Percentiles rank a stretch among this genome's conserved stretches.
phyloP scores from a whole-genome alignment of 129 eudicot species.

The Pulicaria dysenterica region DNA sequence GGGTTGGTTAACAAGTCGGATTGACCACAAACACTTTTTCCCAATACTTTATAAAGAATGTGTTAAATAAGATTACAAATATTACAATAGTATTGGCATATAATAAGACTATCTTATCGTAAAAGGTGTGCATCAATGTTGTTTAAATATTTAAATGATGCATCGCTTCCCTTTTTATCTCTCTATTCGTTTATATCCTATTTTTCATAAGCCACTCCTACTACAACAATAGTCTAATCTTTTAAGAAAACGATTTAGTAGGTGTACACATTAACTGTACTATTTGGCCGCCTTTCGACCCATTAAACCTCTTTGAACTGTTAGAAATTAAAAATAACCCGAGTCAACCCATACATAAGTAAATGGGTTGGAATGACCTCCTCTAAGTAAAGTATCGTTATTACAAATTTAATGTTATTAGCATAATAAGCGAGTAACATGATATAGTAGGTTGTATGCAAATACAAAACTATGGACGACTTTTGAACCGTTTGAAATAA shows the following conservation, averaged over 20 bases:
- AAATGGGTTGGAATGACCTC: background rate
- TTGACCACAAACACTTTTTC: background rate
- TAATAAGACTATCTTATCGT: too few relatives aligned
- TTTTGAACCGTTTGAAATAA: background rate
- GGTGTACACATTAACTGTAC: background rate
- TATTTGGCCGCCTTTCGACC: background rate
- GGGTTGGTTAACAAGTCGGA: background rate
- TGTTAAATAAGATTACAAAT: background rate
- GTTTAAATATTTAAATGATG: too few relatives aligned
- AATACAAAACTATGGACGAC: background rate
- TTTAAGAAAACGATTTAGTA: background rate
- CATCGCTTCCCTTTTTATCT: too few relatives aligned
- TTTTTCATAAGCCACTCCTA: too few relatives aligned
- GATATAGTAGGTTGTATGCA: conserved; percentile 8
- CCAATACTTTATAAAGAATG: background rate
- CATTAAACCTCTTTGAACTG: background rate
- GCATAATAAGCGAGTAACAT: background rate
- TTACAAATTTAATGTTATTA: background rate
- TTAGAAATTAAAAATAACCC: background rate
- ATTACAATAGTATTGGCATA: too few relatives aligned
- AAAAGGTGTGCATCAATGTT: too few relatives aligned
- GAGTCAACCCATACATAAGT: background rate
- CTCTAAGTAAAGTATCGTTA: background rate
- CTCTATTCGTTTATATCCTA: too few relatives aligned
- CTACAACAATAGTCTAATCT: background rate